Base-by-base conservation (phyloP, 2,329 filamentous ascomycete species). In the Coniochaeta sp. region DNA sequence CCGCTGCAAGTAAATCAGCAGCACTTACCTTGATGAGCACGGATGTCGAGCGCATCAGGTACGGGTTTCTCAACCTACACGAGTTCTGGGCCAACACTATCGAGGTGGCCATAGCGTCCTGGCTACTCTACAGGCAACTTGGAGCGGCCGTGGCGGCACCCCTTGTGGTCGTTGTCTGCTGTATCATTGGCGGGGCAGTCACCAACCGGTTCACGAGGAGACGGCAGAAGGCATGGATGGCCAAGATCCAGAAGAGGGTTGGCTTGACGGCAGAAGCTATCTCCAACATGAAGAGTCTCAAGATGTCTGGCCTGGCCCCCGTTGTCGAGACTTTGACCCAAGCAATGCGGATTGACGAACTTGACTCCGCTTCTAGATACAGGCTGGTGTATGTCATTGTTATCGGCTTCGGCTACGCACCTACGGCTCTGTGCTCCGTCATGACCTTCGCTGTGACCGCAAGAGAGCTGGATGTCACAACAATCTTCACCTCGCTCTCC, bases 241-340 rank as follows among this genome's bases (percentile, higher is more conserved):
- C 28, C 3, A 45, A 33, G 10, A 57, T 63, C 18, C 55, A 62
- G 49, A 53, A 57, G 42, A 54, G 60, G 20, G 57, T 63, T 7
- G 60, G 57, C 22, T 55, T 38, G 66, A 69, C 47, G 56, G 51
- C 58, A 26, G 56, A 49, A 26, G 40, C 56, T 20, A 62, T 72
- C 22, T 57, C 60, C 2, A 62, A 61, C 48, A 71, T 73, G 62
- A 73, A 71, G 54, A 57, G 61, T 31, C 56, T 73, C 16, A 71
- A 68, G 51, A 67, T 73, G 45, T 64, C 65, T 1, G 70, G 69
- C 1, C 58, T 74, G 10, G 52, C 65, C 5, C 57, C 48, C 14
- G 53, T 62, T 4, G 53, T 71, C 1, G 58, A 60, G 18, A 51
- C 56, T 2, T 55, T 64, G 3, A 59, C 73, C 3, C 67, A 72